Evolutionary conservation across 2,329 filamentous ascomycete species (phyloP).

Genomic region (Ceratocystis papillata): DNA sequence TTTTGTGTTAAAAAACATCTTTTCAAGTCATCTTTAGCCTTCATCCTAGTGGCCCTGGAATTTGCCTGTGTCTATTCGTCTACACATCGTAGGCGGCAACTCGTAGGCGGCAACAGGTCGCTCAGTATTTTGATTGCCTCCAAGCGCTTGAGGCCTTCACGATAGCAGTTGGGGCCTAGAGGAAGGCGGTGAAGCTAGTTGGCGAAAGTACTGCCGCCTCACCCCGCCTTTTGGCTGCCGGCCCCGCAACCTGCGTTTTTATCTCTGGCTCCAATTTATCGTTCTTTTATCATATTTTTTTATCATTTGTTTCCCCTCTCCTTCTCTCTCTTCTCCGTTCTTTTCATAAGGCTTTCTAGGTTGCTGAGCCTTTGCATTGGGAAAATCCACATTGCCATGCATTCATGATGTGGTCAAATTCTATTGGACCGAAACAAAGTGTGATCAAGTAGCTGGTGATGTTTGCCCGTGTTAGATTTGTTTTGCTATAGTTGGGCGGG

Average conservation of each 20-base stretch:
- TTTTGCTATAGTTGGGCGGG: too few species aligned
- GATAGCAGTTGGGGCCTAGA: neutral
- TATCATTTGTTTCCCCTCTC: neutral
- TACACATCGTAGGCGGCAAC: too few species aligned
- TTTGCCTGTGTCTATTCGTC: too few species aligned
- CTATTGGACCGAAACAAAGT: neutral
- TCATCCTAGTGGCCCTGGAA: too few species aligned
- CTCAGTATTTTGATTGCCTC: too few species aligned
- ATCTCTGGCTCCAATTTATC: neutral
- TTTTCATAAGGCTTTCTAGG: neutral
- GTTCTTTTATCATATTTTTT: neutral
- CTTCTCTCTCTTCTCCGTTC: neutral
- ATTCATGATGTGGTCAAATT: slow-evolving; percentile 4
- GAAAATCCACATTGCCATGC: neutral
- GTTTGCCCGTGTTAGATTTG: neutral
- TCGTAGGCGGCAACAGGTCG: too few species aligned
- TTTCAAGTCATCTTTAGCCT: neutral
- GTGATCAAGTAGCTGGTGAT: neutral
- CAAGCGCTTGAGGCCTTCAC: too few species aligned
- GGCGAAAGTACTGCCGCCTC: neutral
- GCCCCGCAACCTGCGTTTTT: neutral
- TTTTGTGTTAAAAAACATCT: neutral
- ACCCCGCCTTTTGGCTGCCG: slow-evolving; percentile 3
- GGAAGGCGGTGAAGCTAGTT: neutral
- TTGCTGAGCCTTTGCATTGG: slow-evolving; percentile 3